phyloP scores from a whole-genome alignment of 139 green algal genomes.

The Pseudopediastrum boryanum region DNA sequence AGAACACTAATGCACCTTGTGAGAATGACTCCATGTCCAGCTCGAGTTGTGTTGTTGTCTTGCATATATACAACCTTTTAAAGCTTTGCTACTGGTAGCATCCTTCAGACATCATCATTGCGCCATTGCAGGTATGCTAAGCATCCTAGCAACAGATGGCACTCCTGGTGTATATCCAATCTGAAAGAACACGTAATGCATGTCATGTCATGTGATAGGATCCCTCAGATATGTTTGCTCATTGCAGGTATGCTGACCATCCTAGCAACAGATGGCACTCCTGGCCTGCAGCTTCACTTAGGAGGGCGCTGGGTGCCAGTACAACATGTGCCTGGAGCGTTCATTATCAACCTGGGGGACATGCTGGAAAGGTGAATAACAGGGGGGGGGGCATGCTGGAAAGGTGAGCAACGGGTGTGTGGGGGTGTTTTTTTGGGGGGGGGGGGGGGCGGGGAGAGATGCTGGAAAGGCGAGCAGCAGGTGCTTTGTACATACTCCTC shows the following conservation, averaged over 20 bases:
- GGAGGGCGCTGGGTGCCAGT: conserved; percentile 78
- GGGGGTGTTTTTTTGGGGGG: neutral
- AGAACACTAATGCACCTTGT: too few relatives aligned
- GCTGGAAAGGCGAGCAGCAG: too few relatives aligned
- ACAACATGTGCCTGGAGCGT: conserved; percentile 53
- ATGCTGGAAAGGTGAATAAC: conserved; percentile 86
- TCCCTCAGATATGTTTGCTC: neutral
- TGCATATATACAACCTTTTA: too few relatives aligned
- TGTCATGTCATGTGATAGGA: too few relatives aligned
- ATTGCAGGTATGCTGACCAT: conserved; percentile 94
- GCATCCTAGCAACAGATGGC: conserved; percentile 84
- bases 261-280: conserved; percentile 77
- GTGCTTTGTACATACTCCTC: too few relatives aligned
- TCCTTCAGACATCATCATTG: neutral
- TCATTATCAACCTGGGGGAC: conserved; percentile 94
- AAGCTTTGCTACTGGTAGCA: too few relatives aligned
- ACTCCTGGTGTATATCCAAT: conserved; percentile 82
- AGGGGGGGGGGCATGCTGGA: too few relatives aligned
- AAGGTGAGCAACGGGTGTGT: neutral
- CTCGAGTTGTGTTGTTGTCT: too few relatives aligned
- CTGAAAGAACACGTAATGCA: too few relatives aligned
- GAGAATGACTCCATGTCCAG: too few relatives aligned
- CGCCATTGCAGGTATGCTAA: conserved; percentile 92
- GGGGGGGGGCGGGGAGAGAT: too few relatives aligned
- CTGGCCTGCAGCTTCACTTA: conserved; percentile 71